Evolutionary conservation across 306 rosid species (phyloP), one percentile per base, ranked within the genome.

Genomic region (Pterocarpus macrocarpus): DNA sequence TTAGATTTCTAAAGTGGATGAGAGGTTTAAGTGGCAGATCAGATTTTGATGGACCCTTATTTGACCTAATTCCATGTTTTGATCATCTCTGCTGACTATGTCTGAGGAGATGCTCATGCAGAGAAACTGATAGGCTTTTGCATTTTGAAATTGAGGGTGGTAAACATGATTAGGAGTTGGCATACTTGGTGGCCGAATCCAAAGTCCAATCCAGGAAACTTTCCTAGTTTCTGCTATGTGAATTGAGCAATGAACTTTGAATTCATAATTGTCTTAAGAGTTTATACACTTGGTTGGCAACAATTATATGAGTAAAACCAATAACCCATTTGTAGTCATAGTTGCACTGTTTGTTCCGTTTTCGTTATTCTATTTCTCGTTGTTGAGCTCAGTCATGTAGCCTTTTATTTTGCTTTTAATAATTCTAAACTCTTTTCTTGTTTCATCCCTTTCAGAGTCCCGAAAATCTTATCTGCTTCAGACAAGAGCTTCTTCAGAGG

Each of bases 401-500:
- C 4, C 22, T 55, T 11, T 71, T 45, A 10, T 33, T 70, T 64
- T 5, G 43, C 22, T 64, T 70, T 33, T 70, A 14, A 16, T 30
- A 16, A 4, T 39, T 73, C 61, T 8, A 47, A 28, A 15, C 33
- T 63, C n/a, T 67, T 56, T 63, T 64, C 16, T 58, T 53, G 53
- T 74, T 80, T 49, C 61, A 34, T 45, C 69, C 82, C 34, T 45
- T 79, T 44, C 69, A 93, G 99, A 79, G 87, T 82, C 85, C 30
- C 86, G 87, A 16, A 93, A 90, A 82, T 76, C 81, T 47, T 82
- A 85, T 75, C 81, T 83, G 86, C 80, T 85, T 86, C 92, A 45
- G 86, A 81, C 85, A 71, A 85, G 94, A 83, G 99, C 99, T 68
- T 88, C 94, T 69, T 93, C 99, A 0, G 99, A 96, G 57, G 99